Evolutionary conservation across 257 asterid species (phyloP).

Genomic region (Anisodus tanguticus): DNA sequence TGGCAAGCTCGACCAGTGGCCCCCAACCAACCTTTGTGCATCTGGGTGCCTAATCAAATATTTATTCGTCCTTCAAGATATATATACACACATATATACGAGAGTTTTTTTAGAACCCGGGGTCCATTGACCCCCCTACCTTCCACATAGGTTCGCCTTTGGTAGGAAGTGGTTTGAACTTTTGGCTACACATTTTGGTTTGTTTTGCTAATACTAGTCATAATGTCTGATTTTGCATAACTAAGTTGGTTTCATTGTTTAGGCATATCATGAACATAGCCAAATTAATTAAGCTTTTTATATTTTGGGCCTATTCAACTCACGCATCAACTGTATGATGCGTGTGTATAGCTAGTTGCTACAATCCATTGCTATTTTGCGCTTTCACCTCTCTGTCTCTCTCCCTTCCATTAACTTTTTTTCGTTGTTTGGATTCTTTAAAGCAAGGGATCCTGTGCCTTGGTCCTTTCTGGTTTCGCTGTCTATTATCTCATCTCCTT

Average conservation of each 20-base stretch:
- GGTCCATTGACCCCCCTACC: too few relatives aligned
- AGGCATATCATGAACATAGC: background rate
- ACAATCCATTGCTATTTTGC: background rate
- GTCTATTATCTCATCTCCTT: background rate
- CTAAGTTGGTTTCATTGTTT: background rate
- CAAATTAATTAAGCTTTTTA: background rate
- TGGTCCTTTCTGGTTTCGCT: background rate
- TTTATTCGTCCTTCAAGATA: too few relatives aligned
- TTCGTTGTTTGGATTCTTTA: background rate
- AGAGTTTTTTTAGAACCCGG: too few relatives aligned
- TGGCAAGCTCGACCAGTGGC: too few relatives aligned
- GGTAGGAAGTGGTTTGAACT: background rate
- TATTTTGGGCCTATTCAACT: background rate
- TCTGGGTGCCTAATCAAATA: too few relatives aligned
- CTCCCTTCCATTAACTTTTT: background rate
- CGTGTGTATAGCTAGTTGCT: too few relatives aligned
- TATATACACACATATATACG: too few relatives aligned
- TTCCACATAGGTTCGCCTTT: too few relatives aligned
- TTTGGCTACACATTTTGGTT: background rate
- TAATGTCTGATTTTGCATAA: background rate
- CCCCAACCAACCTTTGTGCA: too few relatives aligned
- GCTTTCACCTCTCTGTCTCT: background rate
- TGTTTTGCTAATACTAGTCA: background rate
- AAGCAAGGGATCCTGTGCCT: background rate
- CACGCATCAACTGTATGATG: background rate